phyloP scores from a whole-genome alignment of 1,284 basidiomycete species.

The Sanghuangporus weigelae region DNA sequence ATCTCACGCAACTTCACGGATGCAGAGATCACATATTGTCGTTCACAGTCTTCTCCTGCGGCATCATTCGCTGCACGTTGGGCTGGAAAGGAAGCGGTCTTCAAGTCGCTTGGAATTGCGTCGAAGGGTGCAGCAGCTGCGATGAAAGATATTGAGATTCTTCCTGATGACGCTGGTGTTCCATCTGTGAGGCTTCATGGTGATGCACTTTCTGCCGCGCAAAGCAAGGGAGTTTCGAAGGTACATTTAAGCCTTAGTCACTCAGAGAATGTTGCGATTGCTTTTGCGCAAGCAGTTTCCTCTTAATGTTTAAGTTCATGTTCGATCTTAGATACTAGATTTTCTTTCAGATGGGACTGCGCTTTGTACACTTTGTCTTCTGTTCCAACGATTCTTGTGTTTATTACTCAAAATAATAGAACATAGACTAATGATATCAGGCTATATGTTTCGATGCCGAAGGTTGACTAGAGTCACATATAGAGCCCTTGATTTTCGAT shows the following conservation, averaged over 20 bases:
- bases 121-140: conserved; percentile 90
- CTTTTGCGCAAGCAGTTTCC: conserved; percentile 67
- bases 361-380: neutral
- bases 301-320: conserved; percentile 22
- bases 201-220: conserved; percentile 75
- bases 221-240: conserved; percentile 67
- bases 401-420: neutral
- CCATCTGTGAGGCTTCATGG: conserved; percentile 78
- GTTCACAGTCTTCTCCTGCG: conserved; percentile 76
- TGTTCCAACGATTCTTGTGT: neutral
- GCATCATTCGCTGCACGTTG: conserved; percentile 96
- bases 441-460: neutral
- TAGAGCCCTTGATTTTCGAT: conserved; percentile 52
- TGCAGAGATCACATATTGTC: conserved; percentile 85
- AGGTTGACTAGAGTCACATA: neutral
- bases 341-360: neutral
- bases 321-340: neutral
- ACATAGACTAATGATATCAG: neutral
- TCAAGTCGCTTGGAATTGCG: conserved; percentile 92
- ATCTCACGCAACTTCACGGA: conserved; percentile 91
- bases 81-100: conserved; percentile 97
- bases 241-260: conserved; percentile 89
- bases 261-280: conserved; percentile 79
- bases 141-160: conserved; percentile 96
- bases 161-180: conserved; percentile 64